Conservation (phyloP, 768 basidiomycete genomes). For the Lentinula raphanica region DNA sequence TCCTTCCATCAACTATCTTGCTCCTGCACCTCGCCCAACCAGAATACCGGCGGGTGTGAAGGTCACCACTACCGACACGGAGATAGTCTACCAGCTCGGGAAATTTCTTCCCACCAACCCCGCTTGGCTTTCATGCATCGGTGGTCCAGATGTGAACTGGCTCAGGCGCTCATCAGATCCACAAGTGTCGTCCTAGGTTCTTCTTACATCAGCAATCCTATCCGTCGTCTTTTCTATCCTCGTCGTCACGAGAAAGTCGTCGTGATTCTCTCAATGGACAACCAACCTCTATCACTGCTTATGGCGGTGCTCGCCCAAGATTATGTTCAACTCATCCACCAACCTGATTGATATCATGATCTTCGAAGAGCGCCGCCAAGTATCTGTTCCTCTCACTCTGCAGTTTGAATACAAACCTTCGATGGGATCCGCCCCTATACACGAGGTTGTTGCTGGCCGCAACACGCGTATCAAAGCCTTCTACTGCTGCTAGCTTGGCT, state of each 20-base stretch:
- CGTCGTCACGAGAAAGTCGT: slow-evolving; percentile 75
- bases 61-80: slow-evolving; percentile 34
- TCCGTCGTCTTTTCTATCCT: slow-evolving; percentile 81
- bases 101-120: slow-evolving; percentile 49
- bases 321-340: slow-evolving; percentile 49
- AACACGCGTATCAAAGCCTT: slow-evolving; percentile 93
- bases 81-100: slow-evolving; percentile 48
- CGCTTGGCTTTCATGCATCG: slow-evolving; percentile 80
- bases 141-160: slow-evolving; percentile 82
- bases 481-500: slow-evolving; percentile 38
- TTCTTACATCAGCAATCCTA: slow-evolving; percentile 83
- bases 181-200: slow-evolving; percentile 82
- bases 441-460: slow-evolving; percentile 78
- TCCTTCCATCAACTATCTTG: slow-evolving; percentile 82
- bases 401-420: slow-evolving; percentile 85
- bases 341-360: slow-evolving; percentile 66
- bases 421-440: slow-evolving; percentile 87
- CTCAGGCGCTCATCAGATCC: slow-evolving; percentile 75
- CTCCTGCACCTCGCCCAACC: slow-evolving; percentile 33
- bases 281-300: slow-evolving; percentile 59
- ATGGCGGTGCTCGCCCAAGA: slow-evolving; percentile 77
- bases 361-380: slow-evolving; percentile 76
- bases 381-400: slow-evolving; percentile 74
- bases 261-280: slow-evolving; percentile 40
- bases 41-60: slow-evolving; percentile 38